Evolutionary conservation across 768 basidiomycete species (phyloP).

Genomic region (Auriscalpium vulgare): DNA sequence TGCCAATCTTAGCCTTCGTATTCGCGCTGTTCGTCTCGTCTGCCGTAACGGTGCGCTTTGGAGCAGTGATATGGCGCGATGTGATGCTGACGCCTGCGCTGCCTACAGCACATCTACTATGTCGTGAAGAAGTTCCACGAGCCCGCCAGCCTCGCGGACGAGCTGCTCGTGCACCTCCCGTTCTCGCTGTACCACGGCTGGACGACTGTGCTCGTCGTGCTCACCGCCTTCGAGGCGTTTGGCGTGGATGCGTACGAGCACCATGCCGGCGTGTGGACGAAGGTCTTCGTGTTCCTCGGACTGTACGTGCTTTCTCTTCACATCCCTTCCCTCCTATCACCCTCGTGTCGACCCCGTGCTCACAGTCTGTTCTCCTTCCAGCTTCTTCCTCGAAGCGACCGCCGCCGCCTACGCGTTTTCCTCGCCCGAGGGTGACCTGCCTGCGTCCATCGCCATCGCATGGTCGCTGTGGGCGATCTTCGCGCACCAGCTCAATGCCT

Average conservation of each 20-base stretch:
- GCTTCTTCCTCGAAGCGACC: constrained; percentile 88
- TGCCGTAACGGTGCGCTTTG: constrained; percentile 36
- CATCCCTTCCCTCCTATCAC: not conserved
- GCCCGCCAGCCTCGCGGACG: constrained; percentile 58
- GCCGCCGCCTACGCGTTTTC: constrained; percentile 94
- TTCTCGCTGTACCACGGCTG: constrained; percentile 96
- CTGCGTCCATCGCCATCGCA: constrained; percentile 83
- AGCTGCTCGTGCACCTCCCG: constrained; percentile 89
- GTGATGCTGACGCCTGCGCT: constrained; percentile 27
- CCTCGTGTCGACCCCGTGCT: not conserved
- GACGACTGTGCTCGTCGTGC: constrained; percentile 76
- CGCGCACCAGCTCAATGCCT: constrained; percentile 58
- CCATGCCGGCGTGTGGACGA: constrained; percentile 80
- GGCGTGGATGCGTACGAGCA: constrained; percentile 65
- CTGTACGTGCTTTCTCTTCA: constrained; percentile 40
- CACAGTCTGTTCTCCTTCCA: constrained; percentile 18
- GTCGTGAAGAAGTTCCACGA: constrained; percentile 82
- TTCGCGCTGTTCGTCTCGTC: constrained; percentile 85
- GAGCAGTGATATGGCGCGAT: not conserved
- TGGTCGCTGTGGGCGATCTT: constrained; percentile 96
- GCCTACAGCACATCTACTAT: constrained; percentile 80
- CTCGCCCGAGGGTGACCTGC: constrained; percentile 82
- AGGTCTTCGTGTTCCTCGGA: constrained; percentile 90
- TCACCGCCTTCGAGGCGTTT: constrained; percentile 84
- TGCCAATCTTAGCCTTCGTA: constrained; percentile 57